These are phyloP conservation scores for Cornus controversa DNA, from an alignment of 148 eudicot genomes.

Conservation along the genomic window DNA sequence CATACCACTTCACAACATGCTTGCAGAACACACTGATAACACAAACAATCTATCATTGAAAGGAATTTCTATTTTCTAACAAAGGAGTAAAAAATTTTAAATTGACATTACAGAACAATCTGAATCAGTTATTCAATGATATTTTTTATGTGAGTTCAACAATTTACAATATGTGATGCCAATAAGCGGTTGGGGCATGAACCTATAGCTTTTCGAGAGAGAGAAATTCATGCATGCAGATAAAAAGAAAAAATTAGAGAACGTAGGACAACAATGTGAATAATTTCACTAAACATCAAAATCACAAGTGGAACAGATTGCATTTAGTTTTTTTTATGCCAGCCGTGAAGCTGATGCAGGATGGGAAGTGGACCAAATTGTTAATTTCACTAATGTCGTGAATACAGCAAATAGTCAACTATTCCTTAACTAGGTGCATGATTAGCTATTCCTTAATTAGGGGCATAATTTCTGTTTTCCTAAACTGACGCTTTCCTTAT, in stretches of 20 bases:
- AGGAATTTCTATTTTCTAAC: background rate
- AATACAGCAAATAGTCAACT: too few relatives aligned
- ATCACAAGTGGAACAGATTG: background rate
- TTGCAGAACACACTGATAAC: background rate
- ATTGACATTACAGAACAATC: background rate
- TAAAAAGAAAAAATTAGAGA: background rate
- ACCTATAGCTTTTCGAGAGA: background rate
- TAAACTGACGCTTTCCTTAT: too few relatives aligned
- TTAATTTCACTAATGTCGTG: too few relatives aligned
- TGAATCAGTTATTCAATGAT: background rate
- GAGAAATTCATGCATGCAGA: background rate
- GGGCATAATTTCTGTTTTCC: too few relatives aligned
- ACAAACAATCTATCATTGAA: background rate
- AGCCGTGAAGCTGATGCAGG: background rate
- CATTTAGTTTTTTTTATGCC: background rate
- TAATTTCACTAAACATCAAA: background rate
- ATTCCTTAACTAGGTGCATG: too few relatives aligned
- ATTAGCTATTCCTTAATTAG: too few relatives aligned
- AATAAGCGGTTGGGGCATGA: background rate
- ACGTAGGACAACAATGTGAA: background rate
- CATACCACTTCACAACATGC: conserved; percentile 4
- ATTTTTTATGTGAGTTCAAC: background rate
- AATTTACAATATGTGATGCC: background rate
- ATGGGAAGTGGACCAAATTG: too few relatives aligned
- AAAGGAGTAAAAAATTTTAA: background rate